Percentiles rank a stretch among this genome's conserved stretches.
Evolutionary conservation across 2,329 filamentous ascomycete species (phyloP).

Genomic region (Fusarium verticillioides): DNA sequence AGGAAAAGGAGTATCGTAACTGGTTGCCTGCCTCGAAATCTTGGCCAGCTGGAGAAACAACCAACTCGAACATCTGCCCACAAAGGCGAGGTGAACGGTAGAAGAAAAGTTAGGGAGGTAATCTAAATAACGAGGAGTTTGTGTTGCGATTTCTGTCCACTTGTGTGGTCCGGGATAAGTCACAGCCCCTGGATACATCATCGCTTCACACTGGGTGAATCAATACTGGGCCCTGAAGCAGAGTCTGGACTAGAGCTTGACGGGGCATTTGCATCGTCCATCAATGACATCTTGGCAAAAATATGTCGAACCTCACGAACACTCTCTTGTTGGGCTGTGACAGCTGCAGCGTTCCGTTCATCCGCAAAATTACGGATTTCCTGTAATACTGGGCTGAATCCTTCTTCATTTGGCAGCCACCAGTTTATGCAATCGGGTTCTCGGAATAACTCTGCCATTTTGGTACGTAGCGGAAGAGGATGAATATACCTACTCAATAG

Average conservation of each 20-base stretch:
- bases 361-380: conserved; percentile 84
- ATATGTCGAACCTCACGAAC: conserved; percentile 80
- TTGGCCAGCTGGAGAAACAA: background rate
- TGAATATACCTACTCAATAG: conserved; percentile 77
- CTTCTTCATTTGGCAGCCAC: conserved; percentile 90
- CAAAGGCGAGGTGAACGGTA: background rate
- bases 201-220: background rate
- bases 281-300: conserved; percentile 68
- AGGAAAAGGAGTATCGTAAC: background rate
- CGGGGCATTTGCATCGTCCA: conserved; percentile 36
- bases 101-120: background rate
- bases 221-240: background rate
- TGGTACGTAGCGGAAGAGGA: conserved; percentile 75
- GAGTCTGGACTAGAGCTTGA: conserved; percentile 1
- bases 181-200: background rate
- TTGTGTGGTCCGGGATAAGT: background rate
- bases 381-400: conserved; percentile 77
- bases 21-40: background rate
- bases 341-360: conserved; percentile 73
- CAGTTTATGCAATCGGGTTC: conserved; percentile 78
- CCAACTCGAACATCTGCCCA: background rate
- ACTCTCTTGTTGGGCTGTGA: conserved; percentile 70
- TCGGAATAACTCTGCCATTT: conserved; percentile 81
- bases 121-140: background rate
- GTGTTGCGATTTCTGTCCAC: background rate